Conservation (phyloP, 306 rosid genomes). For the Citrullus colocynthis region DNA sequence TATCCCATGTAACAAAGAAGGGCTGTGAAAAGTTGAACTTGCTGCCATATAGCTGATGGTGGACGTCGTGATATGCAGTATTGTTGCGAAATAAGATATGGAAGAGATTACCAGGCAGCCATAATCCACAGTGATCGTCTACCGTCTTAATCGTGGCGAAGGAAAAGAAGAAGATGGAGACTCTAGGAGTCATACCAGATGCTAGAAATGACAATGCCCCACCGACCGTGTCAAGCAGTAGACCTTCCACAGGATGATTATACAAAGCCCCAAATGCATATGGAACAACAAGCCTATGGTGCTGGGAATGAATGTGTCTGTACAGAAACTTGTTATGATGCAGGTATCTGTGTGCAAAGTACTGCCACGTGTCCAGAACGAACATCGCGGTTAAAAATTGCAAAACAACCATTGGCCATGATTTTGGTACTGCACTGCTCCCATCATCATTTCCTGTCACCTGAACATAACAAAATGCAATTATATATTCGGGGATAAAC, state of each 20-base stretch:
- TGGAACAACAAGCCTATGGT: conserved; percentile 68
- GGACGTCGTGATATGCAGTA: conserved; percentile 88
- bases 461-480: not conserved
- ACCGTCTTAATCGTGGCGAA: conserved; percentile 71
- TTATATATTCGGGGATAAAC: not conserved
- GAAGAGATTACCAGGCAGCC: conserved; percentile 76
- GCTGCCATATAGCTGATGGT: conserved; percentile 79
- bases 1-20: conserved; percentile 84
- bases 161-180: conserved; percentile 68
- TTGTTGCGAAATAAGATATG: conserved; percentile 68
- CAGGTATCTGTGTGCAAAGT: conserved; percentile 82
- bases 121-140: conserved; percentile 82
- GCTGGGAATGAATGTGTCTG: conserved; percentile 76
- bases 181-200: conserved; percentile 78
- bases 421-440: not conserved
- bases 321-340: conserved; percentile 83
- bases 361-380: conserved; percentile 88
- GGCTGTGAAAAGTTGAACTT: conserved; percentile 86
- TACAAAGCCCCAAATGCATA: conserved; percentile 89
- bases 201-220: conserved; percentile 68
- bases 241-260: conserved; percentile 83
- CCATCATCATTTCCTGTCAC: conserved; percentile 13
- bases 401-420: conserved; percentile 14
- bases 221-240: conserved; percentile 73
- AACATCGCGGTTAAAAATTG: conserved; percentile 72